Evolutionary conservation across 805 yeast species (phyloP).

Genomic region (Starmerella vitae): DNA sequence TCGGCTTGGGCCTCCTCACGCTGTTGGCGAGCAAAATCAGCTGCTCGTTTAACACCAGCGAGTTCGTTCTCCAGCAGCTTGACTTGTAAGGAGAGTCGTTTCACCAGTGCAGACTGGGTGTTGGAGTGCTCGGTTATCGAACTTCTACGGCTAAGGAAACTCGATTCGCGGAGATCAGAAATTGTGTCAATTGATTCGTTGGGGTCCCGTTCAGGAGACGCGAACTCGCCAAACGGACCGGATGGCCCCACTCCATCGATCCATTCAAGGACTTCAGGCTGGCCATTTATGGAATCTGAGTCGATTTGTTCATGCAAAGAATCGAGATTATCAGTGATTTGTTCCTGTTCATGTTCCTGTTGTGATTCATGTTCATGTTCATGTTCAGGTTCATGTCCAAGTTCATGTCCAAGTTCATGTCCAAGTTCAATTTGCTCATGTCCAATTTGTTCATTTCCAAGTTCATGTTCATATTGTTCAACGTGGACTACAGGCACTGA

Average conservation of each 20-base stretch:
- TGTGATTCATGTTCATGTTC: background rate
- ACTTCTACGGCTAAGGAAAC: constrained; percentile 4
- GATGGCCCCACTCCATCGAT: background rate
- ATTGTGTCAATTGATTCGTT: background rate
- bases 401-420: background rate
- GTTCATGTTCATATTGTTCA: background rate
- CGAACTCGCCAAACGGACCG: constrained; percentile 1
- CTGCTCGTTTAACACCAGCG: constrained; percentile 48
- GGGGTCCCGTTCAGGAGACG: background rate
- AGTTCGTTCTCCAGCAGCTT: constrained; percentile 72
- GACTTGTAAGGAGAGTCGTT: constrained; percentile 62
- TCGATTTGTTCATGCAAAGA: background rate
- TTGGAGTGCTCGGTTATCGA: constrained; percentile 18
- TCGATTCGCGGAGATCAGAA: background rate
- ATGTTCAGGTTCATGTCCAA: background rate
- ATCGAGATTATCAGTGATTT: background rate
- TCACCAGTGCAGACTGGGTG: constrained; percentile 56
- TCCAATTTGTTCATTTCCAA: no score
- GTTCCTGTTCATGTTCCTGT: background rate
- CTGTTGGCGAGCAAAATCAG: constrained; percentile 38
- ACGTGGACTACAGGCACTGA: background rate
- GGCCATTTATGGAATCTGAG: background rate
- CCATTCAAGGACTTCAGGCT: background rate
- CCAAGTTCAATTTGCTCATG: background rate
- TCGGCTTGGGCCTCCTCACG: constrained; percentile 59